These are phyloP conservation scores for Glycine latifolia DNA, from an alignment of 306 rosid genomes.

Conservation along the genomic window DNA sequence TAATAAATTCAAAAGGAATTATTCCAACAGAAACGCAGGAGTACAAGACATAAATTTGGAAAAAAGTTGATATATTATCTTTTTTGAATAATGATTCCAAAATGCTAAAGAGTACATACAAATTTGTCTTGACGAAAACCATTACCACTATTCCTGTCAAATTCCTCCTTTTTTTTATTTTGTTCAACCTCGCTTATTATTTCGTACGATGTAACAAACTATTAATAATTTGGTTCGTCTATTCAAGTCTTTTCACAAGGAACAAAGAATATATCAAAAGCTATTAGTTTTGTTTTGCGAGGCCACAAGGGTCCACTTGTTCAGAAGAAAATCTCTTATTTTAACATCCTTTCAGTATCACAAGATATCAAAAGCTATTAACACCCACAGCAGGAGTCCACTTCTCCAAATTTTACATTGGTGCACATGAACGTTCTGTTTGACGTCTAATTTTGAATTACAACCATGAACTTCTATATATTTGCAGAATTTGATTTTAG, in stretches of 20 bases:
- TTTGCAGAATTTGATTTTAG: conserved; percentile 57
- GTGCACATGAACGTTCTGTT: neutral
- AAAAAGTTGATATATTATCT: neutral
- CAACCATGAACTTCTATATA: neutral
- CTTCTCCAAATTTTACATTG: neutral
- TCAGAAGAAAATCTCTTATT: neutral
- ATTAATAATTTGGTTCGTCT: conserved; percentile 14
- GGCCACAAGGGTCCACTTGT: neutral
- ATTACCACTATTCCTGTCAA: neutral
- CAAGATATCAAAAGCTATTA: neutral
- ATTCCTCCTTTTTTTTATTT: neutral
- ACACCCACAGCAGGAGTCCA: neutral
- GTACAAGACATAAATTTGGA: conserved; percentile 27
- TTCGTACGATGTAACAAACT: neutral
- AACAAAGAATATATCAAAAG: neutral
- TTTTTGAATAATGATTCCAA: neutral
- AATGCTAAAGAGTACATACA: neutral
- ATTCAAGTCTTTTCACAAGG: conserved; percentile 4
- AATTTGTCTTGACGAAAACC: neutral
- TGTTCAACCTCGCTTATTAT: neutral
- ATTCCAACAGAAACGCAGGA: neutral
- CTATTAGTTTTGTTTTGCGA: neutral
- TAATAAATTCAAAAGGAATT: neutral
- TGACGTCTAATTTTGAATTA: neutral
- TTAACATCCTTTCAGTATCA: neutral